phyloP scores from a whole-genome alignment of 2,329 filamentous ascomycete genomes.

The Pleoardoris graminearum region DNA sequence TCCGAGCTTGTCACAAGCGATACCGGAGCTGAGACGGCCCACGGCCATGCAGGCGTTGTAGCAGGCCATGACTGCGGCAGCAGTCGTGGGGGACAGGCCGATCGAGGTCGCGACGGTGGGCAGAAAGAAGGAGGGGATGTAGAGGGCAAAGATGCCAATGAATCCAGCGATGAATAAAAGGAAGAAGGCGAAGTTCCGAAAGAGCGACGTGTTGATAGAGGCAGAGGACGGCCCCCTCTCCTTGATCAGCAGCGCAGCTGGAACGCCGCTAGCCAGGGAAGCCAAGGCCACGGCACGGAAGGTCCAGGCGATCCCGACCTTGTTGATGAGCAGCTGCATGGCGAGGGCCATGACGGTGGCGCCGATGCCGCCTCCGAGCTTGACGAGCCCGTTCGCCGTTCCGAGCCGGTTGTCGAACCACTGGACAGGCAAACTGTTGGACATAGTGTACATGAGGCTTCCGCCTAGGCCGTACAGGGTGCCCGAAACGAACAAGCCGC shows the following conservation, averaged over 20 bases:
- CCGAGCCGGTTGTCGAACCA: slow-evolving; percentile 1
- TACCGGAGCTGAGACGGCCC: slow-evolving; percentile 2
- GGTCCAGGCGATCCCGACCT: slow-evolving; percentile 2
- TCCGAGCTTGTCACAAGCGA: slow-evolving; percentile 5
- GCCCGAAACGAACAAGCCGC: slow-evolving; percentile 53
- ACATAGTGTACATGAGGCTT: slow-evolving; percentile 9
- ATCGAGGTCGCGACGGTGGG: slow-evolving; percentile 4
- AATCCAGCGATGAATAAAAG: slow-evolving; percentile 4
- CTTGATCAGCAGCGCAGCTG: slow-evolving; percentile 4
- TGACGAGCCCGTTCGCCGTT: slow-evolving; percentile 2
- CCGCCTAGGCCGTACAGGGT: slow-evolving; percentile 50
- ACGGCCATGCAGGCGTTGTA: slow-evolving; percentile 6
- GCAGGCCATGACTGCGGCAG: slow-evolving; percentile 4
- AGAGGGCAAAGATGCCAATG: slow-evolving; percentile 3
- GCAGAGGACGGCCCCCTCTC: not conserved
- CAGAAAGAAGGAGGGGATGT: slow-evolving; percentile 4
- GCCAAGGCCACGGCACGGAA: slow-evolving; percentile 1
- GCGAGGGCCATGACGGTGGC: slow-evolving; percentile 6
- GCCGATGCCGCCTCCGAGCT: slow-evolving; percentile 5
- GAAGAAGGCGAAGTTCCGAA: slow-evolving; percentile 1
- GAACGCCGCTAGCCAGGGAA: slow-evolving; percentile 2
- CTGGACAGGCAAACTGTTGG: slow-evolving; percentile 12
- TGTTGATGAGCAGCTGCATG: slow-evolving; percentile 2
- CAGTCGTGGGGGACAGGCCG: slow-evolving; percentile 1
- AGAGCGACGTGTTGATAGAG: slow-evolving; percentile 2